Evolutionary conservation across 140 eudicot species (phyloP).

Genomic region (Flaveria floridana): DNA sequence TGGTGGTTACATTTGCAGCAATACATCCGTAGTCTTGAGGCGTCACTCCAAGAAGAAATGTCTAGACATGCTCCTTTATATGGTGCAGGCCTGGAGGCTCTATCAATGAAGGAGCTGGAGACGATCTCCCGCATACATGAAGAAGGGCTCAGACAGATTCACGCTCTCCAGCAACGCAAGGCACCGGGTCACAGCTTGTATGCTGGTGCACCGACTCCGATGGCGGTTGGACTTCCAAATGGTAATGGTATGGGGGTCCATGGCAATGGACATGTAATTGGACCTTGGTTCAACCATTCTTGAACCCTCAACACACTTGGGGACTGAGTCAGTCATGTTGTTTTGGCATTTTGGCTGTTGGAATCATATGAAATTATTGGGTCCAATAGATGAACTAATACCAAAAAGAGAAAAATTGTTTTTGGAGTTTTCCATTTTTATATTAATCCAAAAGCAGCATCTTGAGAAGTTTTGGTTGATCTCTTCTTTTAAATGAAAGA

Average conservation of each 20-base stretch:
- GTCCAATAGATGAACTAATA: slow-evolving; percentile 15
- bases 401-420: background rate
- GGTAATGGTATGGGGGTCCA: slow-evolving; percentile 69
- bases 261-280: slow-evolving; percentile 72
- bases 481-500: background rate
- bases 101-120: slow-evolving; percentile 90
- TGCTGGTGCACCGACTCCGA: slow-evolving; percentile 25
- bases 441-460: slow-evolving; percentile 26
- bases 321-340: slow-evolving; percentile 18
- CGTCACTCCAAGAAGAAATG: slow-evolving; percentile 90
- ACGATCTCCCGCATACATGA: slow-evolving; percentile 87
- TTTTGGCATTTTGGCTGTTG: slow-evolving; percentile 33
- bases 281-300: slow-evolving; percentile 94
- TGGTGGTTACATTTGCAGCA: slow-evolving; percentile 54
- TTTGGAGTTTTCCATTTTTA: slow-evolving; percentile 17
- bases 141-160: slow-evolving; percentile 89
- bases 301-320: slow-evolving; percentile 30
- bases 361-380: background rate
- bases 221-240: slow-evolving; percentile 10
- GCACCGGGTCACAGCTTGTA: slow-evolving; percentile 59
- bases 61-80: slow-evolving; percentile 90
- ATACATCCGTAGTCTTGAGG: slow-evolving; percentile 75
- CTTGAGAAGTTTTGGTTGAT: slow-evolving; percentile 23
- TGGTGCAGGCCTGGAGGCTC: slow-evolving; percentile 84
- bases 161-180: slow-evolving; percentile 71